A percentile compares a stretch with the other conserved stretches of the same genome.
These are phyloP conservation scores for Epichloe brachyelytri DNA, from an alignment of 2,329 filamentous ascomycete genomes.

Conservation along the genomic window DNA sequence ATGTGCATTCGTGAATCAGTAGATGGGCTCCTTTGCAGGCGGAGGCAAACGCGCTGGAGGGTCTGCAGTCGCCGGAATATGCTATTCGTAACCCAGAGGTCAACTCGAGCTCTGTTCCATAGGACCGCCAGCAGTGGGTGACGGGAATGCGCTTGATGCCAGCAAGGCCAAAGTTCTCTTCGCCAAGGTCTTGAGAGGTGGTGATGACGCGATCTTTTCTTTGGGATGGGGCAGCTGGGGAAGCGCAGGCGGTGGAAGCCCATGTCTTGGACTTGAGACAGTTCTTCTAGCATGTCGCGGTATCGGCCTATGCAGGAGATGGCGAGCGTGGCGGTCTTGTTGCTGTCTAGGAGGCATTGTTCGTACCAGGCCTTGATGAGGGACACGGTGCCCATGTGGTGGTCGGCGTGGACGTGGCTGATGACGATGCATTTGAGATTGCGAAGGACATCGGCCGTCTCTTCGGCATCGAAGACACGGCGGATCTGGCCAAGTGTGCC, in stretches of 20 bases:
- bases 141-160: constrained; percentile 57
- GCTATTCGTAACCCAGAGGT: constrained; percentile 71
- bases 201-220: constrained; percentile 15
- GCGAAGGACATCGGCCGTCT: constrained; percentile 57
- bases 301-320: constrained; percentile 61
- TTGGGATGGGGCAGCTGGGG: constrained; percentile 14
- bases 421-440: constrained; percentile 80
- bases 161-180: constrained; percentile 45
- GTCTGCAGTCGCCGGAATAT: constrained; percentile 90
- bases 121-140: constrained; percentile 65
- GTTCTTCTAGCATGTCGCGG: constrained; percentile 66
- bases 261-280: constrained; percentile 63
- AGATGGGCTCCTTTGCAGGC: constrained; percentile 68
- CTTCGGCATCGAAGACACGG: constrained; percentile 53
- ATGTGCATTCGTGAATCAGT: constrained; percentile 90
- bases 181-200: constrained; percentile 25
- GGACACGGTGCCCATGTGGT: constrained; percentile 75
- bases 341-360: constrained; percentile 23
- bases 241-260: constrained; percentile 45
- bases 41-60: constrained; percentile 52
- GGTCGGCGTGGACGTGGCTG: constrained; percentile 90
- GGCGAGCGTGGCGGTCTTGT: constrained; percentile 34
- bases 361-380: constrained; percentile 76
- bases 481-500: constrained; percentile 80
- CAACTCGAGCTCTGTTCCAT: constrained; percentile 67